phyloP scores from a whole-genome alignment of 805 yeast genomes.

The Suhomyces tanzawaensis region DNA sequence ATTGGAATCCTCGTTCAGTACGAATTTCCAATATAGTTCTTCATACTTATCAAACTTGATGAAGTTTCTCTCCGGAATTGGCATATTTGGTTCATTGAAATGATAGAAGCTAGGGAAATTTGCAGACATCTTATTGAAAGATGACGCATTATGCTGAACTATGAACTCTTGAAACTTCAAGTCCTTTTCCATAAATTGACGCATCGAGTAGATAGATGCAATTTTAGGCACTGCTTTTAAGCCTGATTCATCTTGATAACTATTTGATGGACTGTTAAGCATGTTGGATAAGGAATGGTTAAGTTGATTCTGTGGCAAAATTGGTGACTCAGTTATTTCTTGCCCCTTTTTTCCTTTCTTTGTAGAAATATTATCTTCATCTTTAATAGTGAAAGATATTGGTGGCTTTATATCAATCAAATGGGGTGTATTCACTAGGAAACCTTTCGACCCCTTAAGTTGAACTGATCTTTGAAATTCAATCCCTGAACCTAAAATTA shows the following conservation, averaged over 20 bases:
- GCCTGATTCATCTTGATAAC: constrained; percentile 14
- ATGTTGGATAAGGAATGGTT: constrained; percentile 10
- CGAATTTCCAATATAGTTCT: constrained; percentile 41
- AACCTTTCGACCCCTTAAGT: constrained; percentile 49
- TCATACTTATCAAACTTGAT: constrained; percentile 31
- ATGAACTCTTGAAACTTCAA: constrained; percentile 37
- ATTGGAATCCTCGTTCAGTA: constrained; percentile 20
- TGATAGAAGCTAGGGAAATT: constrained; percentile 7
- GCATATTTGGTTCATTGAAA: constrained; percentile 10
- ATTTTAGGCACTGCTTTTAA: constrained; percentile 24
- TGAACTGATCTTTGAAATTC: constrained; percentile 48
- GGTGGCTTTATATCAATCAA: constrained; percentile 42
- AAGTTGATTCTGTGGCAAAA: constrained; percentile 12
- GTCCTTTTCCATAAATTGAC: constrained; percentile 60
- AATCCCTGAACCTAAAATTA: constrained; percentile 45
- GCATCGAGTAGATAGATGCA: constrained; percentile 52
- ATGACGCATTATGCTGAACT: constrained; percentile 13
- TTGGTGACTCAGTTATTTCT: constrained; percentile 8
- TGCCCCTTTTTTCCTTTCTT: constrained; percentile 7
- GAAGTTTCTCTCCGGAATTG: constrained; percentile 13
- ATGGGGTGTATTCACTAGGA: constrained; percentile 48
- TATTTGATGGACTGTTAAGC: constrained; percentile 1
- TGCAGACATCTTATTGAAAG: constrained; percentile 7
- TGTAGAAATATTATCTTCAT: constrained; percentile 2
- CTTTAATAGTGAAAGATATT: constrained; percentile 15